Conservation (phyloP, 495 filamentous ascomycete genomes). For the Alectoria sarmentosa region DNA sequence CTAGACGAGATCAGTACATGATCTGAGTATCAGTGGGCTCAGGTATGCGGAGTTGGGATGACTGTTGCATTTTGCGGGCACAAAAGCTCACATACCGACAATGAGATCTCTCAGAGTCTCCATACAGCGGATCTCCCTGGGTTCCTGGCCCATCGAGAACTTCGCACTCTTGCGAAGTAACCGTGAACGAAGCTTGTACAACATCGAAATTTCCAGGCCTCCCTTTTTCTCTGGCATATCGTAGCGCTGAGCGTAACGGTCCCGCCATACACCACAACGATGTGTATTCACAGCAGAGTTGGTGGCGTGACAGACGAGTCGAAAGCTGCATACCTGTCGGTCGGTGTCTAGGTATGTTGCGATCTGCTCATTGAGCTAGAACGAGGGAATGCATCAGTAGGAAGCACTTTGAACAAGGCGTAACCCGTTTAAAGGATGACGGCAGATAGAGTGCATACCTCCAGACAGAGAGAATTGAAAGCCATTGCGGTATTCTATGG, state of each 20-base stretch:
- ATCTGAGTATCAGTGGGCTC: no score
- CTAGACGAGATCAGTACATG: conserved; percentile 9
- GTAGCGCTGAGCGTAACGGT: conserved; percentile 32
- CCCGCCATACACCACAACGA: conserved; percentile 32
- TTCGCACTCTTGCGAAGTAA: conserved; percentile 4
- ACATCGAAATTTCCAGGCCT: conserved; percentile 27
- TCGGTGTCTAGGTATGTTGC: conserved; percentile 33
- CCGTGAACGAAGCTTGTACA: conserved; percentile 25
- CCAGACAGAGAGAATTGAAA: conserved; percentile 11
- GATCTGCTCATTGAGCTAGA: conserved; percentile 38
- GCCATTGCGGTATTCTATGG: conserved; percentile 6
- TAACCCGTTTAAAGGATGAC: neutral
- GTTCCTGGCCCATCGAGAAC: conserved; percentile 11
- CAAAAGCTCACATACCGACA: conserved; percentile 16
- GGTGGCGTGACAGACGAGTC: conserved; percentile 27
- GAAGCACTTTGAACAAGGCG: neutral
- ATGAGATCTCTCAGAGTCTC: conserved; percentile 24
- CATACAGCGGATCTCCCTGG: conserved; percentile 17
- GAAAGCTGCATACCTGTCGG: conserved; percentile 31
- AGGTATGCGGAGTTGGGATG: no score
- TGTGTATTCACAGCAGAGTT: conserved; percentile 18
- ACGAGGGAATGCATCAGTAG: neutral
- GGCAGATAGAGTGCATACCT: neutral
- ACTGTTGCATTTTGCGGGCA: no score
- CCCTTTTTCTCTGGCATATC: conserved; percentile 28